Evolutionary conservation across 345 rosid genomes (phyloP), one percentile per base, ranked within the genome.

Genomic region (Crucihimalaya himalaica): DNA sequence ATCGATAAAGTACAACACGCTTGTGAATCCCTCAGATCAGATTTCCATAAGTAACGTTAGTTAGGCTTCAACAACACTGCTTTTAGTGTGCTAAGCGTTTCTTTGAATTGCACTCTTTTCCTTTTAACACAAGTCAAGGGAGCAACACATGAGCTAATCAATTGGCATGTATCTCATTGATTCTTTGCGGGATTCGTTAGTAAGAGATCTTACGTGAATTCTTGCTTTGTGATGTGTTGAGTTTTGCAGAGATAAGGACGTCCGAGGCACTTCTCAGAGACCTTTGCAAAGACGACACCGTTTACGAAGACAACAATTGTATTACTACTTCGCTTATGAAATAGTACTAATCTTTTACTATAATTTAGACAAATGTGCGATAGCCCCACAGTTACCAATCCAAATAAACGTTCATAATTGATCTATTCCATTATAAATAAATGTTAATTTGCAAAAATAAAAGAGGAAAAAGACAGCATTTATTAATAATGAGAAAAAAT

Each of bases 231-330:
- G 43, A 37, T 40, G n/a, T 53, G 6, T 19, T 51, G 72, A n/a
- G 23, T 66, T 63, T 53, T 76, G 39, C 72, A 91, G 96, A 89
- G 66, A 83, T 86, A 62, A 81, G 89, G 78, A 87, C 88, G 50
- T 86, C 87, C 16, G 93, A 91, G 79, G 83, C 84, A 50, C 83
- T 85, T 28, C 84, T 85, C 68, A 86, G 87, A 42, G 47, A 37
- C 42, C 42, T 23, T 37, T 37, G 42, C 42, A 37, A 37, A 2
- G 42, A 37, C 13, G 14, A 11, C 42, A 37, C 42, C 14, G 14
- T 31, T 23, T 23, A 2, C 2, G 25, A 23, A 23, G 25, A 23
- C 25, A 23, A 23, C 25, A 2, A 23, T 23, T 23, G 25, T 23
- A 23, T 3, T 23, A 2, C 25, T 23, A 23, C 25, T 23, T 23